Conservation (phyloP, 2,329 filamentous ascomycete genomes). For the Plenodomus lindquistii region DNA sequence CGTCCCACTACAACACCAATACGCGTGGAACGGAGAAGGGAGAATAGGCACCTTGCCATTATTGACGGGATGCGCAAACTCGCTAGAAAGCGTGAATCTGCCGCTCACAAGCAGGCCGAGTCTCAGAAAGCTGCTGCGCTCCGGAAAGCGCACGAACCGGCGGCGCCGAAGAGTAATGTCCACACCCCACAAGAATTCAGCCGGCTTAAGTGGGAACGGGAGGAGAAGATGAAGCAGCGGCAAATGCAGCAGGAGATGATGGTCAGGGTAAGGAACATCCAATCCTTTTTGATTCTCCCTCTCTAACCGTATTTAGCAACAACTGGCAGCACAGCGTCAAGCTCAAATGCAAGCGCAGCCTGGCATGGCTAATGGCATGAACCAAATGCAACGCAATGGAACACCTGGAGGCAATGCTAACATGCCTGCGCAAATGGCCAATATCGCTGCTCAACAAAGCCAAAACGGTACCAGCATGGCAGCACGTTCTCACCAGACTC, state of each 20-base stretch:
- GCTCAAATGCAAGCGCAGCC: slow-evolving; percentile 44
- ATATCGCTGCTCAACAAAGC: slow-evolving; percentile 31
- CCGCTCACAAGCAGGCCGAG: slow-evolving; percentile 85
- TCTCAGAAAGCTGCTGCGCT: slow-evolving; percentile 69
- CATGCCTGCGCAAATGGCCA: slow-evolving; percentile 35
- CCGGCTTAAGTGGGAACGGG: slow-evolving; percentile 82
- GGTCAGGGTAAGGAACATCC: slow-evolving; percentile 46
- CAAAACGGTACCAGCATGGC: slow-evolving; percentile 39
- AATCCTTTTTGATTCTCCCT: background rate
- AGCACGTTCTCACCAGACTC: slow-evolving; percentile 37
- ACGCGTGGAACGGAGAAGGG: slow-evolving; percentile 82
- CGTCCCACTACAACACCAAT: slow-evolving; percentile 72
- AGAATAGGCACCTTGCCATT: slow-evolving; percentile 83
- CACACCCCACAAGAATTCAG: slow-evolving; percentile 91
- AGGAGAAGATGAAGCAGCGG: slow-evolving; percentile 65
- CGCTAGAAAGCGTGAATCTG: slow-evolving; percentile 89
- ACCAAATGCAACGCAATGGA: slow-evolving; percentile 49
- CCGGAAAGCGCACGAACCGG: slow-evolving; percentile 76
- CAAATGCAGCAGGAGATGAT: slow-evolving; percentile 61
- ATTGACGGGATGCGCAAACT: slow-evolving; percentile 95
- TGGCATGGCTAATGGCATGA: slow-evolving; percentile 41
- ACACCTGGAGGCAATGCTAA: slow-evolving; percentile 42
- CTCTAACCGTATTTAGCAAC: slow-evolving; percentile 34
- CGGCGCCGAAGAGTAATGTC: slow-evolving; percentile 61
- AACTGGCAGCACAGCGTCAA: slow-evolving; percentile 43